Conservation (phyloP, 345 rosid species). For the Melaleuca alternifolia region DNA sequence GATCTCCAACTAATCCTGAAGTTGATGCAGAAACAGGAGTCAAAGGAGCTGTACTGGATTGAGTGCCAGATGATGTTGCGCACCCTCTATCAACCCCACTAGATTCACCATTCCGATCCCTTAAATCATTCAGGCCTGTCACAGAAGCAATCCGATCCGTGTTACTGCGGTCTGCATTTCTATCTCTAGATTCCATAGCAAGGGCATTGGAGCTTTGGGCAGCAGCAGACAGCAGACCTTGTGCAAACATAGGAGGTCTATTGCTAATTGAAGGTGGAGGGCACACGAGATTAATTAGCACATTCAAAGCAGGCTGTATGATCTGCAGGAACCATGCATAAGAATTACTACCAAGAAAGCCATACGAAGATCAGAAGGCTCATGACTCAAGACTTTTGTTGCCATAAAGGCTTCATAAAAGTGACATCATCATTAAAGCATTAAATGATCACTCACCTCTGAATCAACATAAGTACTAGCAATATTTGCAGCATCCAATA, state of each 20-base stretch:
- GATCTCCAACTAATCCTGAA: constrained; percentile 94
- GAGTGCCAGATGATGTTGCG: constrained; percentile 18
- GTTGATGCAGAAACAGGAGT: constrained; percentile 49
- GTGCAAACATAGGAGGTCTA: constrained; percentile 47
- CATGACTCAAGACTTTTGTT: background rate
- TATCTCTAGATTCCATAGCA: constrained; percentile 29
- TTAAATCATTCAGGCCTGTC: constrained; percentile 30
- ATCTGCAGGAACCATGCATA: constrained; percentile 36
- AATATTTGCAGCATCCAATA: constrained; percentile 86
- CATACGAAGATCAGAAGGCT: background rate
- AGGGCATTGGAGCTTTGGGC: constrained; percentile 32
- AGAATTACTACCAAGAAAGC: background rate
- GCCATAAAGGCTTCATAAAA: background rate
- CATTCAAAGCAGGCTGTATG: constrained; percentile 89
- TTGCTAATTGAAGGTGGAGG: constrained; percentile 98
- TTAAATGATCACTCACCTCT: constrained; percentile 44
- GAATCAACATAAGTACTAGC: constrained; percentile 79
- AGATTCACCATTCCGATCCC: constrained; percentile 48
- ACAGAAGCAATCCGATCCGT: constrained; percentile 28
- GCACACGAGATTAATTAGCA: constrained; percentile 89
- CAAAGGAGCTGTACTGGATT: constrained; percentile 35
- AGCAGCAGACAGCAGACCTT: constrained; percentile 40
- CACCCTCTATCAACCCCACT: constrained; percentile 29
- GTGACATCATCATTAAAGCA: background rate
- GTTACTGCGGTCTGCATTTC: constrained; percentile 30